These are phyloP conservation scores for Cubamyces sp. DNA, from an alignment of 768 basidiomycete species.

Conservation along the genomic window DNA sequence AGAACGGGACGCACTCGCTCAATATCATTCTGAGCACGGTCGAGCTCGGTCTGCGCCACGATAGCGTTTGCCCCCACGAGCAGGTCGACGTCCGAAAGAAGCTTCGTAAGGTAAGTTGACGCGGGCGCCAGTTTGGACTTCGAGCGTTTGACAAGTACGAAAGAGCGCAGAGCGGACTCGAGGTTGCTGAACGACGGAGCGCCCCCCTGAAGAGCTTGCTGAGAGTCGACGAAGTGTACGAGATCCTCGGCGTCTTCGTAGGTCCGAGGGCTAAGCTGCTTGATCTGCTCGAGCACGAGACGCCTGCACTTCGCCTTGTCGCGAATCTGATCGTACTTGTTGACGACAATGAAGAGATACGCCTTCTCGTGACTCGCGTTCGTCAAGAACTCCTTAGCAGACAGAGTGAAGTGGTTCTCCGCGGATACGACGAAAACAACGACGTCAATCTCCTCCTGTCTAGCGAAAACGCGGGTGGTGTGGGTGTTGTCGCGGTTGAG, in stretches of 20 bases:
- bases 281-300: conserved; percentile 91
- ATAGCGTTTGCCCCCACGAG: conserved; percentile 86
- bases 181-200: conserved; percentile 83
- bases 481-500: conserved; percentile 94
- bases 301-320: conserved; percentile 93
- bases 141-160: conserved; percentile 94
- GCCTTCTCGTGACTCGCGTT: conserved; percentile 97
- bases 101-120: conserved; percentile 85
- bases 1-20: conserved; percentile 75
- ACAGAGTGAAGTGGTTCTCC: conserved; percentile 98
- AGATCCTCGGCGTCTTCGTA: conserved; percentile 90
- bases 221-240: conserved; percentile 98
- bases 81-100: conserved; percentile 89
- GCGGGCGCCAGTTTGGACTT: conserved; percentile 96
- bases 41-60: conserved; percentile 79
- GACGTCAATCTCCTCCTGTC: conserved; percentile 98
- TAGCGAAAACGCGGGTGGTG: conserved; percentile 93
- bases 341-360: conserved; percentile 97
- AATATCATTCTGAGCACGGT: conserved; percentile 72
- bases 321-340: conserved; percentile 94
- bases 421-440: conserved; percentile 98
- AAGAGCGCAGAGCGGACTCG: conserved; percentile 87
- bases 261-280: conserved; percentile 87
- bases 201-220: conserved; percentile 64
- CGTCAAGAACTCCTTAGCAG: conserved; percentile 91